Percentiles rank a stretch among this genome's conserved stretches.
phyloP scores from a whole-genome alignment of 2,329 filamentous ascomycete genomes.

The Kalmusia sp. region DNA sequence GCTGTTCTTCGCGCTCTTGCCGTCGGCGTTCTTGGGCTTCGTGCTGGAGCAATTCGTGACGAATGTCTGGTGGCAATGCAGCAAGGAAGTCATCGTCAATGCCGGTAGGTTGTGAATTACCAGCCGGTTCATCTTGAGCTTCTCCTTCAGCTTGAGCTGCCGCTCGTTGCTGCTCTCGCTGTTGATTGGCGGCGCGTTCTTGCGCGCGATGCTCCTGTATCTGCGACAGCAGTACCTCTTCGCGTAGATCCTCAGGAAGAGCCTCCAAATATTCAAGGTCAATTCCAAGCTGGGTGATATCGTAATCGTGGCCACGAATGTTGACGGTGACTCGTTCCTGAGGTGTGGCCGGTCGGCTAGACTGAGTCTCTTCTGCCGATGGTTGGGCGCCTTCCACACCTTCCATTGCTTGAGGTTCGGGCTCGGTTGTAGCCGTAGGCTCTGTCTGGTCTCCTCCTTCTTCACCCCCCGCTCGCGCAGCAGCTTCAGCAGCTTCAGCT shows the following conservation, averaged over 20 bases:
- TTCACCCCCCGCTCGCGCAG: constrained; percentile 37
- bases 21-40: constrained; percentile 89
- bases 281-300: constrained; percentile 94
- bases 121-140: constrained; percentile 41
- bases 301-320: constrained; percentile 84
- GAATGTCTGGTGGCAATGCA: constrained; percentile 87
- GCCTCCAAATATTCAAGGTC: constrained; percentile 94
- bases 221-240: constrained; percentile 93
- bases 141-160: constrained; percentile 7
- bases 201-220: constrained; percentile 61
- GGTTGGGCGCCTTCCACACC: constrained; percentile 67
- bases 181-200: background rate
- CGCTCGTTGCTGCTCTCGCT: constrained; percentile 59
- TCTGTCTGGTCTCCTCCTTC: constrained; percentile 36
- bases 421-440: constrained; percentile 48
- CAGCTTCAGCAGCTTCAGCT: constrained; percentile 52
- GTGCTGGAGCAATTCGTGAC: constrained; percentile 87
- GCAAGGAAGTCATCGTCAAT: constrained; percentile 95
- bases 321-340: constrained; percentile 75
- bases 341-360: constrained; percentile 44
- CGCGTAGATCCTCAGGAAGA: constrained; percentile 94
- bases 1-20: constrained; percentile 81
- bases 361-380: constrained; percentile 40
- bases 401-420: constrained; percentile 70
- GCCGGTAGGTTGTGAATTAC: constrained; percentile 64